Base-by-base conservation (phyloP, 345 rosid species). In the Brassica rapa region DNA sequence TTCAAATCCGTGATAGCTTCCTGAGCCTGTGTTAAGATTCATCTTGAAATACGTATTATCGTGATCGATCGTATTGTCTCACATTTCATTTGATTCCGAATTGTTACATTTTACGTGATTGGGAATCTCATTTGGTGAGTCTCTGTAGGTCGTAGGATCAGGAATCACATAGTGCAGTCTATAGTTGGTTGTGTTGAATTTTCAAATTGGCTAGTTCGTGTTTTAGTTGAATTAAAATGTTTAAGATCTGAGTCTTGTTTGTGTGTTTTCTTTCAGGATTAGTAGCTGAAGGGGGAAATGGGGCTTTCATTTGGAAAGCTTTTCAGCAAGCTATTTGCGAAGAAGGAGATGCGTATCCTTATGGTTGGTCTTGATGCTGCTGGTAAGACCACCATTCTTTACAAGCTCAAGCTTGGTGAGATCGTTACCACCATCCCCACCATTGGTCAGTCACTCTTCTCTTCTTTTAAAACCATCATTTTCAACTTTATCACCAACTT, bases 301-400 rank as follows among this genome's bases (percentile, higher is more conserved):
- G 93, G 91, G 74, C 74, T 89, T 82, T 84, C 90, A 66, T 89
- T 89, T 82, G 83, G 89, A 0, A 89, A 89, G 87, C 89, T 89
- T 75, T 89, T 89, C 75, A 87, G 90, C 80, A 80, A 86, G 77
- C 88, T 87, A 39, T 86, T 86, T 74, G 92, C 88, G 71, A 89
- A 89, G 87, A 89, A 87, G 77, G 93, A 89, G 86, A 87, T 89
- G 90, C 86, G 90, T 1, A 89, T 89, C 74, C 93, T 89, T 55
- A 89, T 89, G 90, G 93, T 89, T 27, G 93, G 93, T 87, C 93
- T 89, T 49, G 90, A 89, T 71, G 93, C 90, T 33, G 93, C 91
- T 75, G 91, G 91, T 84, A 87, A 89, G 86, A 89, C 93, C 33
- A 87, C 91, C 84, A 89, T 87, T 77, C 67, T 87, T 61, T 87